Conservation (phyloP, 345 rosid species). For the Eucalyptus coolabah region DNA sequence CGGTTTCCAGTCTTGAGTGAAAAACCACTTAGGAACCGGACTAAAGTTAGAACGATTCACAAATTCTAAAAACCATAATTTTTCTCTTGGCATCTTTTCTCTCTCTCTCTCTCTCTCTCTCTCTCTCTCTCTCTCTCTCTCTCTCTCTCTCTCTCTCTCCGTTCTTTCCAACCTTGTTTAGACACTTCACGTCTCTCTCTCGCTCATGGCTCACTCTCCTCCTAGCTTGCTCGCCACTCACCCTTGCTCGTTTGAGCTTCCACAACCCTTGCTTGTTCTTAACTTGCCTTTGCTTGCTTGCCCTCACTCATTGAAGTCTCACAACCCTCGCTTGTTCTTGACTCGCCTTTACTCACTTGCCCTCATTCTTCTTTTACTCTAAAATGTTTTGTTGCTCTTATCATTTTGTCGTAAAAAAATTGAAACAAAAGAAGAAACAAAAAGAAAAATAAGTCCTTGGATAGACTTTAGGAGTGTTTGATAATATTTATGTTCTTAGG, state of each 20-base stretch:
- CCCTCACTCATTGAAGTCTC: not conserved
- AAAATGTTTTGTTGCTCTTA: not conserved
- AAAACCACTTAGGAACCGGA: not conserved
- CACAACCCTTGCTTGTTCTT: not conserved
- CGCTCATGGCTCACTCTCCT: not conserved
- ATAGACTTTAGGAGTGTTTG: too few species aligned
- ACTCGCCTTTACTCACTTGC: not conserved
- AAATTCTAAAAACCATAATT: not conserved
- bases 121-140: too few species aligned
- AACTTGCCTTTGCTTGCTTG: not conserved
- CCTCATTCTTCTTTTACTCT: not conserved
- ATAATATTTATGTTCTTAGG: too few species aligned
- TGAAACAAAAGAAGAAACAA: accelerated
- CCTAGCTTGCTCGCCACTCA: not conserved
- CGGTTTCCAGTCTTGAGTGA: accelerated
- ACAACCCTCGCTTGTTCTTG: not conserved
- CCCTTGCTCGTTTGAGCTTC: not conserved
- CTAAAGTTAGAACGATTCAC: not conserved
- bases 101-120: too few species aligned
- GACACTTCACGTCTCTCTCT: not conserved
- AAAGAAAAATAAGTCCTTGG: too few species aligned
- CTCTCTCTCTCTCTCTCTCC: too few species aligned
- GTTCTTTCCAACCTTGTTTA: not conserved
- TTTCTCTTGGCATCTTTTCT: not conserved
- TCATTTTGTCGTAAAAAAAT: too few species aligned